Conservation (phyloP, 306 rosid species). For the Bauhinia variegata region DNA sequence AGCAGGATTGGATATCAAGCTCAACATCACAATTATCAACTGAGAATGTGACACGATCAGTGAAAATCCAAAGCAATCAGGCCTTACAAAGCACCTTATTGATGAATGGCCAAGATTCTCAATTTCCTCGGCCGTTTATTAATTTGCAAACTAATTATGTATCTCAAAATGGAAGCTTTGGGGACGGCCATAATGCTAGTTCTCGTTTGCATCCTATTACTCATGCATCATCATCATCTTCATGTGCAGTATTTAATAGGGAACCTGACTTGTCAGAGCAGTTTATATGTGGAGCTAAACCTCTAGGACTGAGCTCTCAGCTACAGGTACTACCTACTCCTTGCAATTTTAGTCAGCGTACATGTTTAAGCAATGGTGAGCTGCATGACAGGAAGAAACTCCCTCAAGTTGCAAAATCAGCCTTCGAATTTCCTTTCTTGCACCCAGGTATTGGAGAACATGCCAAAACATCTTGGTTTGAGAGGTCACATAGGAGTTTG, state of each 20-base stretch:
- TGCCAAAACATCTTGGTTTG: constrained; percentile 56
- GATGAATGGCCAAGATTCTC: constrained; percentile 40
- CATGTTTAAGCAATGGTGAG: constrained; percentile 51
- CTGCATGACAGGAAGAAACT: constrained; percentile 48
- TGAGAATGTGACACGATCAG: constrained; percentile 39
- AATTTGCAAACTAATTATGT: constrained; percentile 44
- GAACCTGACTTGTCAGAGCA: constrained; percentile 49
- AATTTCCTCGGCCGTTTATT: constrained; percentile 46
- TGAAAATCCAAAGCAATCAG: constrained; percentile 42
- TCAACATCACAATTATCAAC: constrained; percentile 42
- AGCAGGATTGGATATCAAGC: constrained; percentile 50
- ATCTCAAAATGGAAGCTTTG: constrained; percentile 49
- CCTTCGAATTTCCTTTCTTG: constrained; percentile 71
- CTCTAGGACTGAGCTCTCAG: constrained; percentile 52
- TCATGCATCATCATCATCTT: constrained; percentile 47
- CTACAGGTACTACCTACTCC: constrained; percentile 43
- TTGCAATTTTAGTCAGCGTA: constrained; percentile 41
- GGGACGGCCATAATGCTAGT: constrained; percentile 44
- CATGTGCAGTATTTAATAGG: constrained; percentile 46
- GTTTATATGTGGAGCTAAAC: constrained; percentile 58
- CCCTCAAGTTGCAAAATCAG: constrained; percentile 50
- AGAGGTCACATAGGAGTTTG: constrained; percentile 48
- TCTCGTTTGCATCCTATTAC: constrained; percentile 45
- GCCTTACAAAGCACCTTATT: constrained; percentile 38
- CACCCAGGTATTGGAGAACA: constrained; percentile 55